Conservation (phyloP, 2,329 filamentous ascomycete genomes). For the Alternaria solani region DNA sequence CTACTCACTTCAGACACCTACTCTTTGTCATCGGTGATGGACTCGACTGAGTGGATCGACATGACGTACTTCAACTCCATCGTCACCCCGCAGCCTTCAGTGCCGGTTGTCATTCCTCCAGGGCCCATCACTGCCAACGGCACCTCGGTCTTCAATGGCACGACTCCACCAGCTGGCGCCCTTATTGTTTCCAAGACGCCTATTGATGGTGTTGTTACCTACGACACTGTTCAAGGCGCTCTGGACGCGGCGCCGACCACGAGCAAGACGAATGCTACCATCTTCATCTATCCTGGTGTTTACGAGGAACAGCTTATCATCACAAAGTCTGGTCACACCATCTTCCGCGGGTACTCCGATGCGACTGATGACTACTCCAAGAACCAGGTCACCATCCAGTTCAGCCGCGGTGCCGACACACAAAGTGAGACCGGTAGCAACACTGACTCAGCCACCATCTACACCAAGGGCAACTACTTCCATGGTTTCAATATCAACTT, state of each 20-base stretch:
- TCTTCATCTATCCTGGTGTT: conserved; percentile 53
- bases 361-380: conserved; percentile 49
- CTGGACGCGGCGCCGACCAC: conserved; percentile 47
- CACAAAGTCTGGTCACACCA: conserved; percentile 51
- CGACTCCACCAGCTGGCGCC: conserved; percentile 47
- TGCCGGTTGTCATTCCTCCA: conserved; percentile 16
- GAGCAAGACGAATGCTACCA: conserved; percentile 48
- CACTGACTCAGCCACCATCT: conserved; percentile 52
- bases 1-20: conserved; percentile 51
- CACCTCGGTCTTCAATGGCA: conserved; percentile 43
- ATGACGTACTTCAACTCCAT: conserved; percentile 52
- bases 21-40: conserved; percentile 45
- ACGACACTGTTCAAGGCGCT: conserved; percentile 49
- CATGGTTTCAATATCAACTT: conserved; percentile 54
- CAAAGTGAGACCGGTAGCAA: conserved; percentile 46
- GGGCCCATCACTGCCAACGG: conserved; percentile 36
- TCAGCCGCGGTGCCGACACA: conserved; percentile 50
- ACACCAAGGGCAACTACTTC: conserved; percentile 53
- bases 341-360: conserved; percentile 52
- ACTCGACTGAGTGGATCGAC: conserved; percentile 51
- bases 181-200: conserved; percentile 51
- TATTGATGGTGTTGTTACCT: conserved; percentile 47
- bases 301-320: conserved; percentile 53
- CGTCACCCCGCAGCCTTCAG: conserved; percentile 40
- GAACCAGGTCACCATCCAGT: conserved; percentile 50